A percentile compares a stretch with the other conserved stretches of the same genome.
These are phyloP conservation scores for Cutaneotrichosporon mucoides DNA, from an alignment of 1,284 basidiomycete genomes.

Conservation along the genomic window DNA sequence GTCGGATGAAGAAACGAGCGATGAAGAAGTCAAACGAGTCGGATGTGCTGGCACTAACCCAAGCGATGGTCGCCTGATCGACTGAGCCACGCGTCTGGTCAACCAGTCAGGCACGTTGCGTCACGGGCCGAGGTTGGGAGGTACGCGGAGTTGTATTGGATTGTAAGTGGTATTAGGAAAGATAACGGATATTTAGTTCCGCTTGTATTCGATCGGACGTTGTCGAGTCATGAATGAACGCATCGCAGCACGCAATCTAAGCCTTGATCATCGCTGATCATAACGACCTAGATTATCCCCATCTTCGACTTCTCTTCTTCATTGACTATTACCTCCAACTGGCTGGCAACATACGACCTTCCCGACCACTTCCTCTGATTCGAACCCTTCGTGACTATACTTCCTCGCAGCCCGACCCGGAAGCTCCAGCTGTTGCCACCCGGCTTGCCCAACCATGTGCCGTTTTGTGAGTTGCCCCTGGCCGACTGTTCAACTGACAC, in stretches of 20 bases:
- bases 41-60: background rate
- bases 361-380: too few species aligned
- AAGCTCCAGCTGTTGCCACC: background rate
- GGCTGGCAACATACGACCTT: too few species aligned
- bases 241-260: too few species aligned
- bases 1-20: background rate
- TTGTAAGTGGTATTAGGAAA: too few species aligned
- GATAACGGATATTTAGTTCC: background rate
- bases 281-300: too few species aligned
- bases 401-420: background rate
- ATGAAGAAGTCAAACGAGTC: too few species aligned
- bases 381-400: background rate
- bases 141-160: too few species aligned
- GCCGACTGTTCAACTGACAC: background rate
- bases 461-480: conserved; percentile 58
- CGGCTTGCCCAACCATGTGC: conserved; percentile 57
- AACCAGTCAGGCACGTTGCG: background rate
- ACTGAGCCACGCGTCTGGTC: too few species aligned
- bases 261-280: too few species aligned
- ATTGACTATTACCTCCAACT: too few species aligned
- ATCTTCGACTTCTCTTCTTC: too few species aligned
- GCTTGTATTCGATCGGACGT: background rate
- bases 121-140: background rate
- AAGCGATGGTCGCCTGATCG: background rate
- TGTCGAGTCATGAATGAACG: too few species aligned